A percentile compares a stretch with the other conserved stretches of the same genome.
These are phyloP conservation scores for Tetrapisispora nanseiensis DNA, from an alignment of 805 yeast genomes.

Conservation along the genomic window DNA sequence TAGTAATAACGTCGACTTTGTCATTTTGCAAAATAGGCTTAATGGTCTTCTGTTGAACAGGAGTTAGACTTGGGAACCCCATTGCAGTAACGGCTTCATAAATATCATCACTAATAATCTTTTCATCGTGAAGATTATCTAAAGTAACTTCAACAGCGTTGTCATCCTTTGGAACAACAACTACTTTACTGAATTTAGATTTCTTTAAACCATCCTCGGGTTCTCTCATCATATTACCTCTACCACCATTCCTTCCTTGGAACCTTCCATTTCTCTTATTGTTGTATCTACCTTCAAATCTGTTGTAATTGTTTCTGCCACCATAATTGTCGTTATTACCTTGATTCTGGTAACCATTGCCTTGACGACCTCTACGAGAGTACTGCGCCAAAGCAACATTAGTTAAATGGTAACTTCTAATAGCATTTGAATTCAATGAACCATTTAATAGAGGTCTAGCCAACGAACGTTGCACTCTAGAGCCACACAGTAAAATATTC, in stretches of 20 bases:
- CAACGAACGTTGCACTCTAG: not conserved
- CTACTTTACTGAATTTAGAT: conserved; percentile 3
- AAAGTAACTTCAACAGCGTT: conserved; percentile 18
- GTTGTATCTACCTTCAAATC: not conserved
- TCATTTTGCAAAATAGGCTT: conserved; percentile 43
- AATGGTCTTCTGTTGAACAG: conserved; percentile 58
- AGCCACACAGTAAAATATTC: not conserved
- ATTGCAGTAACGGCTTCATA: conserved; percentile 32
- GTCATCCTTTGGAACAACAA: conserved; percentile 11
- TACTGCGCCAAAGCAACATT: not conserved
- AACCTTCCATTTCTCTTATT: not conserved
- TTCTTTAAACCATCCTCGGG: not conserved
- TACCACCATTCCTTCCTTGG: not conserved
- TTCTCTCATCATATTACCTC: not conserved
- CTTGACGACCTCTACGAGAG: not conserved
- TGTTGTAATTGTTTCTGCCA: not conserved
- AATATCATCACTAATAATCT: conserved; percentile 21
- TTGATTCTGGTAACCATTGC: not conserved
- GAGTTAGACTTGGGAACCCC: conserved; percentile 47
- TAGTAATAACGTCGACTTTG: conserved; percentile 58
- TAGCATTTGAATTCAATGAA: not conserved
- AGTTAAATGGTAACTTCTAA: not conserved
- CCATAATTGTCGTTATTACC: not conserved
- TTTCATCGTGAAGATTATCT: conserved; percentile 22
- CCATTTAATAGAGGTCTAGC: not conserved